Conservation (phyloP, 2,329 filamentous ascomycete genomes). For the Clarireedia homoeocarpa region DNA sequence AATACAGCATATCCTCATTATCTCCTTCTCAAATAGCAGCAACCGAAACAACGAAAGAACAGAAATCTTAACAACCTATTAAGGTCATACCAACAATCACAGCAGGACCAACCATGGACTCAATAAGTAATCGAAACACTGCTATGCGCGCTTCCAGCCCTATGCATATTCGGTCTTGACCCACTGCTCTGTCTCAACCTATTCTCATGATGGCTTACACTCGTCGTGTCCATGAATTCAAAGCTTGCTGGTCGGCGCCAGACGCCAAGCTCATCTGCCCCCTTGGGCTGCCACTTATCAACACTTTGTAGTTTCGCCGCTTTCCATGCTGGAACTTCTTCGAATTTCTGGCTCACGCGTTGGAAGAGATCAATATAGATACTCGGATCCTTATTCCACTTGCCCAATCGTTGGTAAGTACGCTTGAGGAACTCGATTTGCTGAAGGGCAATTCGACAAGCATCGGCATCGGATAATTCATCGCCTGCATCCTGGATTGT, state of each 20-base stretch:
- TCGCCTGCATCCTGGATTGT: constrained; percentile 23
- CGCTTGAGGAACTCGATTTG: constrained; percentile 33
- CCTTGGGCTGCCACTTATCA: constrained; percentile 15
- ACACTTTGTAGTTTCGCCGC: constrained; percentile 6
- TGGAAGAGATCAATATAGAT: constrained; percentile 15
- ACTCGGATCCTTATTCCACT: constrained; percentile 27
- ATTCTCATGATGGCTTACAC: constrained; percentile 13
- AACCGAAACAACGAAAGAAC: background rate
- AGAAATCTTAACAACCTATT: background rate
- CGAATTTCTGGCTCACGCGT: constrained; percentile 13
- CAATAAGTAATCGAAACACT: background rate
- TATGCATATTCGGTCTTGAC: constrained; percentile 2
- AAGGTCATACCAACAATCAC: too few relatives aligned
- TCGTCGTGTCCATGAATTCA: constrained; percentile 10
- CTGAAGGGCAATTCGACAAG: constrained; percentile 22
- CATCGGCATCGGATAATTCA: constrained; percentile 18
- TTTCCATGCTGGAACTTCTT: constrained; percentile 14
- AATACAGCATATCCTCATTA: too few relatives aligned
- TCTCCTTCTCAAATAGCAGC: background rate
- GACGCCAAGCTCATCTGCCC: constrained; percentile 10
- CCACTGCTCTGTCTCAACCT: constrained; percentile 11
- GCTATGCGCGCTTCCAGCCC: background rate
- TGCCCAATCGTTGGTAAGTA: constrained; percentile 35
- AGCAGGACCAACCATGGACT: too few relatives aligned
- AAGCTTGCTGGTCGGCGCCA: constrained; percentile 14